Base-by-base conservation (phyloP, 441 rosid genomes). In the Eutrema salsugineum region DNA sequence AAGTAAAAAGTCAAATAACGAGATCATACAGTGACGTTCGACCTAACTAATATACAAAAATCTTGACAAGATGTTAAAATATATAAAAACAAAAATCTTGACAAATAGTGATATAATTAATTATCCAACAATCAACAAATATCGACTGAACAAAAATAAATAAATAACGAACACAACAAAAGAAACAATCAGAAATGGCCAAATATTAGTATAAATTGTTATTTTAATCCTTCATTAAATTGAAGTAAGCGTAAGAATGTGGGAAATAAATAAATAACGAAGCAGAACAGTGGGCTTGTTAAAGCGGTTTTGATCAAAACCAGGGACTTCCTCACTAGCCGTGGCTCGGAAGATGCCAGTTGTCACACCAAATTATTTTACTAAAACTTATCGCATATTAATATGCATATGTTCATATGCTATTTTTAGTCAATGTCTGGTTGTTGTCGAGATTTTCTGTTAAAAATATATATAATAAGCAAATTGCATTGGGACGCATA, bases 401-500 rank as follows among this genome's bases (percentile, higher is more conserved):
- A 44, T 53, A 68, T 68, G 61, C 66, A 54, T 44, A 51, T 66
- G 63, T 53, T 59, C 73, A 74, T 75, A 75, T 68, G 75, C 75
- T 68, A 63, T 62, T 75, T 75, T 62, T 75, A 75, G 79, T 62
- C 75, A 62, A 68, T 75, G 79, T 75, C 79, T 46, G 54, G 66
- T 68, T 62, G 54, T 55, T 75, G 79, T 75, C 79, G 75, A 62
- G 30, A 38, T 54, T 68, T 24, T 30, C 43, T 12, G n/a, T 68
- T 54, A n/a, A n/a, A n/a, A n/a, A n/a, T n/a, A n/a, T n/a, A n/a
- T n/a, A n/a, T n/a, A 44, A 46, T 61, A 36, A 5, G 36, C 38
- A 61, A 61, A 68, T 62, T 69, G 79, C 75, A 75, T 75, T 38
- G 75, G 79, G 79, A 75, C 75, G 79, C 75, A 69, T 68, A 62